These are phyloP conservation scores for Mortierella sp. DNA, from an alignment of 371 early-diverging fungal species.

Conservation along the genomic window DNA sequence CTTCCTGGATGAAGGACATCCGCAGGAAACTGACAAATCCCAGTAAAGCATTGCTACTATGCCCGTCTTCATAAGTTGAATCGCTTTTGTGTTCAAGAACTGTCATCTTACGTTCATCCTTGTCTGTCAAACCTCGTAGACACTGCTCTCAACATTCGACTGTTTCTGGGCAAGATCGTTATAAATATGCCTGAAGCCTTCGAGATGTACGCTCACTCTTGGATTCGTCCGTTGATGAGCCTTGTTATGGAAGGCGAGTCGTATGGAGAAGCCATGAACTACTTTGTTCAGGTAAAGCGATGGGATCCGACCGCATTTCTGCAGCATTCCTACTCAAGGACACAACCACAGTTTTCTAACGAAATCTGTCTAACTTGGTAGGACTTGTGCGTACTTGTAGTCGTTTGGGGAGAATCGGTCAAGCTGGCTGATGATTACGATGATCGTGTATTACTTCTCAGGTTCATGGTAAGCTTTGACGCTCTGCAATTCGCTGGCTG, in stretches of 20 bases:
- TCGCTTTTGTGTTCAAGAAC: too few species aligned
- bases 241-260: slow-evolving; percentile 61
- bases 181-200: slow-evolving; percentile 71
- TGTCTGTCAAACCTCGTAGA: slow-evolving; percentile 33
- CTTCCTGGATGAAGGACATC: slow-evolving; percentile 75
- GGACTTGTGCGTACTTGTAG: slow-evolving; percentile 68
- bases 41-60: too few species aligned
- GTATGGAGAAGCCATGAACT: slow-evolving; percentile 77
- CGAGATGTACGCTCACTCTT: slow-evolving; percentile 64
- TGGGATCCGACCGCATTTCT: too few species aligned
- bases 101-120: neutral
- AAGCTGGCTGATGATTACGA: slow-evolving; percentile 45
- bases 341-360: too few species aligned
- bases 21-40: slow-evolving; percentile 48
- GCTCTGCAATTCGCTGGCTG: too few species aligned
- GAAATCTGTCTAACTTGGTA: slow-evolving; percentile 19
- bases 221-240: slow-evolving; percentile 70
- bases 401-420: slow-evolving; percentile 66
- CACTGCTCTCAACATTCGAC: slow-evolving; percentile 59
- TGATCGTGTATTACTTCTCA: slow-evolving; percentile 55
- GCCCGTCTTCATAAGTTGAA: too few species aligned
- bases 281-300: slow-evolving; percentile 68
- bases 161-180: slow-evolving; percentile 72
- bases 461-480: slow-evolving; percentile 59
- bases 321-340: too few species aligned